Percentiles rank a stretch among this genome's conserved stretches.
phyloP scores from a whole-genome alignment of 2,329 filamentous ascomycete genomes.

The Plectosphaerella cucumerina region DNA sequence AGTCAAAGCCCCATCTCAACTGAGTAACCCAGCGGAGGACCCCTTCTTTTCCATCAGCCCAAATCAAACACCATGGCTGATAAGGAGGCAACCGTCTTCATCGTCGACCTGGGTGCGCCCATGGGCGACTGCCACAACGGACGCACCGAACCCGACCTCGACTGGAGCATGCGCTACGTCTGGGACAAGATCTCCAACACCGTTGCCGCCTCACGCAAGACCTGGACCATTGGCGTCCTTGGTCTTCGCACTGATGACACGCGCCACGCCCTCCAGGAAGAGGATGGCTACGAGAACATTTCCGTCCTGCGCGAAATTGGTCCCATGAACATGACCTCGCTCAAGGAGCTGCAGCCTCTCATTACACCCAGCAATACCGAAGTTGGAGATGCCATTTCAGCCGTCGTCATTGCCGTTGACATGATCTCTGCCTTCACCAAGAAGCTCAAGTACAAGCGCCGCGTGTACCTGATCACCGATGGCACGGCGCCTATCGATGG shows the following conservation, averaged over 20 bases:
- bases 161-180: constrained; percentile 86
- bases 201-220: constrained; percentile 62
- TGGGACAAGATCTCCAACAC: constrained; percentile 84
- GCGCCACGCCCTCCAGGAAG: constrained; percentile 58
- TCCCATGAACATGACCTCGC: constrained; percentile 59
- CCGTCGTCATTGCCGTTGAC: constrained; percentile 77
- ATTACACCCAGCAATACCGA: constrained; percentile 66
- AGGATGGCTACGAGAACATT: constrained; percentile 77
- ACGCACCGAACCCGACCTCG: constrained; percentile 73
- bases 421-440: constrained; percentile 81
- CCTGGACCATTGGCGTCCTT: constrained; percentile 71
- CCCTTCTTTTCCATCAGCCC: too few relatives aligned
- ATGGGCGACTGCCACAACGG: constrained; percentile 72
- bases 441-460: constrained; percentile 75
- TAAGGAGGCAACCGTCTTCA: constrained; percentile 90
- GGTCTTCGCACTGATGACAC: constrained; percentile 79
- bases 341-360: constrained; percentile 58
- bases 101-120: constrained; percentile 82
- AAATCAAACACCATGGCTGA: constrained; percentile 66
- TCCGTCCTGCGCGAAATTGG: constrained; percentile 68
- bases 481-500: constrained; percentile 69
- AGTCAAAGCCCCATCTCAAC: neutral
- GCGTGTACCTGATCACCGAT: constrained; percentile 83
- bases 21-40: neutral
- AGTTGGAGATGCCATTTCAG: constrained; percentile 80